Percentiles rank a stretch among this genome's conserved stretches.
Evolutionary conservation across 2,329 filamentous ascomycete genomes (phyloP).

Genomic region (Sporothrix inflata): DNA sequence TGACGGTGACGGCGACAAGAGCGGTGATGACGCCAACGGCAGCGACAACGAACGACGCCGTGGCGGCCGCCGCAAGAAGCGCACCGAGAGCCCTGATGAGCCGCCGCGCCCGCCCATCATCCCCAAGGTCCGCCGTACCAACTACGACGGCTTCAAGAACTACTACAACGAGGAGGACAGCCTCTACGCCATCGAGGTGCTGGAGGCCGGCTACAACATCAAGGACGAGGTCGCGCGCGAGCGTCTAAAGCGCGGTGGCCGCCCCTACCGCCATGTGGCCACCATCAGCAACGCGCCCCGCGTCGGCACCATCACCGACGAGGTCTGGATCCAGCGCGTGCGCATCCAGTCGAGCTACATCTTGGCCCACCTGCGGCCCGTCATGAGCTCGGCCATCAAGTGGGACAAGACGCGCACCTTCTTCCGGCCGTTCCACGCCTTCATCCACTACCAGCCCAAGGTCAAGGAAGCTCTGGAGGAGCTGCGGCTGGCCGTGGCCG

Average conservation of each 20-base stretch:
- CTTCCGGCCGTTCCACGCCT: conserved; percentile 46
- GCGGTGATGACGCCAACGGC: neutral
- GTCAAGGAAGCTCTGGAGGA: conserved; percentile 46
- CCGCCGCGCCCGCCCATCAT: conserved; percentile 41
- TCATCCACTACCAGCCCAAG: conserved; percentile 48
- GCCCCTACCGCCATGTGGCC: neutral
- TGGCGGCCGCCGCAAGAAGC: neutral
- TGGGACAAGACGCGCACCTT: conserved; percentile 45
- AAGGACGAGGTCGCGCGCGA: conserved; percentile 35
- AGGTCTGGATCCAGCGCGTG: conserved; percentile 42
- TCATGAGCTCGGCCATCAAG: conserved; percentile 36
- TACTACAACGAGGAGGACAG: conserved; percentile 39
- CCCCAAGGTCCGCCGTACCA: conserved; percentile 41
- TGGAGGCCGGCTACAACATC: conserved; percentile 32
- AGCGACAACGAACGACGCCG: neutral
- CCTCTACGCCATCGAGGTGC: conserved; percentile 47
- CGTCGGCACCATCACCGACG: neutral
- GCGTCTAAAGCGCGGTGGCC: neutral
- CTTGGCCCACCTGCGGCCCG: conserved; percentile 42
- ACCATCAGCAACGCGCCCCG: neutral
- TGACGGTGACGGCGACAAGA: neutral
- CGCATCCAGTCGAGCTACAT: conserved; percentile 49
- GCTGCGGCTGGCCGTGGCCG: conserved; percentile 34
- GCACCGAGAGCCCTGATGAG: neutral
- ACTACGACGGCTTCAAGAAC: conserved; percentile 52